A percentile compares a stretch with the other conserved stretches of the same genome.
Conservation (phyloP, 2,329 filamentous ascomycete genomes). For the Talaromyces sp. region DNA sequence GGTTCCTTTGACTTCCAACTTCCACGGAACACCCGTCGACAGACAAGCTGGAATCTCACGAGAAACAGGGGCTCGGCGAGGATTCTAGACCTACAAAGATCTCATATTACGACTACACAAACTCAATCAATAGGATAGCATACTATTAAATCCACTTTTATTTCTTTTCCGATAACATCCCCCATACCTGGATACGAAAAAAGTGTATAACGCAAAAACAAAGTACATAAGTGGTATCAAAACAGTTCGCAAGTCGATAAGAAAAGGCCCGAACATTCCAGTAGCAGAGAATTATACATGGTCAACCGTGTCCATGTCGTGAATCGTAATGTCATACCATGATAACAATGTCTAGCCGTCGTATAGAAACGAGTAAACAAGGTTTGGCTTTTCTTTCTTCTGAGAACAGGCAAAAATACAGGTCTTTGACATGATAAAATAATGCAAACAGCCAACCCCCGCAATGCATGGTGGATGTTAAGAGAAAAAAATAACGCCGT, state of each 20-base stretch:
- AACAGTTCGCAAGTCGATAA: not conserved
- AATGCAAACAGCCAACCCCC: slow-evolving; percentile 17
- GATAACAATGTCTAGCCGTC: slow-evolving; percentile 1
- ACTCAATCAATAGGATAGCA: not conserved
- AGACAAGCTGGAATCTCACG: not conserved
- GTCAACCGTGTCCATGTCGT: slow-evolving; percentile 1
- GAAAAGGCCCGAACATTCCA: not conserved
- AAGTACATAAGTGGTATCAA: slow-evolving; percentile 16
- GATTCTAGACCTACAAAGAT: not conserved
- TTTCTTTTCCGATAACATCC: slow-evolving; percentile 6
- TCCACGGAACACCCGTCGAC: not conserved
- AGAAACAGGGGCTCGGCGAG: not conserved
- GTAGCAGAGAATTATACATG: not conserved
- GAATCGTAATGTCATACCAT: slow-evolving; percentile 3
- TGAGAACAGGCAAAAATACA: slow-evolving; percentile 9
- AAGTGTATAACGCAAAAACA: slow-evolving; percentile 5
- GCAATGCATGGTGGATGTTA: slow-evolving; percentile 15
- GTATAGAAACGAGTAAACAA: slow-evolving; percentile 3
- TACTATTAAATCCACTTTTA: slow-evolving; percentile 14
- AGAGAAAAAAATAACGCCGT: slow-evolving; percentile 5
- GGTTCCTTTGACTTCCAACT: not conserved
- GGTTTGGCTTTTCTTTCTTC: not conserved
- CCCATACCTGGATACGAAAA: not conserved
- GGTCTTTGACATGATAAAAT: slow-evolving; percentile 5
- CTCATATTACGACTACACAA: not conserved